Conservation (phyloP, 768 basidiomycete species). For the Boletus rufocinnamomeus region DNA sequence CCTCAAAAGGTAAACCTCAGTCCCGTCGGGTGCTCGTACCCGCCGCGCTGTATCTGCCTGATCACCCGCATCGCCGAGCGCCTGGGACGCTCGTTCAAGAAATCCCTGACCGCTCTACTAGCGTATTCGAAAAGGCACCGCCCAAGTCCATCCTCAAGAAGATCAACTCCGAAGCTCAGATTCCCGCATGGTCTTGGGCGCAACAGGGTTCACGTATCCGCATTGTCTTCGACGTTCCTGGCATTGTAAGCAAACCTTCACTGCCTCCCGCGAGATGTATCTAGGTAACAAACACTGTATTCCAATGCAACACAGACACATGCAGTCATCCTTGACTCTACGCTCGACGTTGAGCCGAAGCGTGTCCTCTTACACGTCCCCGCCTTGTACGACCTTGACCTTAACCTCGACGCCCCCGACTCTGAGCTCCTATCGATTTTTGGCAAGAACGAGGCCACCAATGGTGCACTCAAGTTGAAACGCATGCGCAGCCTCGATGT, state of each 20-base stretch:
- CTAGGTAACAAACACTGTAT: conserved; percentile 3
- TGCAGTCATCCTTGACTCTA: conserved; percentile 44
- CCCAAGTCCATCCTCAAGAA: conserved; percentile 54
- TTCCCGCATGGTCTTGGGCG: conserved; percentile 57
- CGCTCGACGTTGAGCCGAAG: conserved; percentile 66
- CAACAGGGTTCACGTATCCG: conserved; percentile 44
- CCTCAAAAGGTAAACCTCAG: conserved; percentile 67
- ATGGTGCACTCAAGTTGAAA: conserved; percentile 51
- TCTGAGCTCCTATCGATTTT: conserved; percentile 46
- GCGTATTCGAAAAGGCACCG: conserved; percentile 21
- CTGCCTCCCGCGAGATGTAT: conserved; percentile 5
- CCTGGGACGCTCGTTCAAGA: conserved; percentile 26
- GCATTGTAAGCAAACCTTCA: conserved; percentile 48
- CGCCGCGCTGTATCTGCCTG: conserved; percentile 38
- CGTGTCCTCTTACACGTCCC: conserved; percentile 58
- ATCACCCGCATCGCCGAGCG: conserved; percentile 19
- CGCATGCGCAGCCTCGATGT: conserved; percentile 60
- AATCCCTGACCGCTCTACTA: conserved; percentile 48
- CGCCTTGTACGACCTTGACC: conserved; percentile 49
- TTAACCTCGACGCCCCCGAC: conserved; percentile 59
- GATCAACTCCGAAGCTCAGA: conserved; percentile 12
- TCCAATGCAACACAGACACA: conserved; percentile 42
- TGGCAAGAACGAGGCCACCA: conserved; percentile 15
- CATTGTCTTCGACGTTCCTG: conserved; percentile 56
- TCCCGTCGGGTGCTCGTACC: conserved; percentile 63